phyloP scores from a whole-genome alignment of 108 stramenopile genomes.

The Nannochloropsis oceanica region DNA sequence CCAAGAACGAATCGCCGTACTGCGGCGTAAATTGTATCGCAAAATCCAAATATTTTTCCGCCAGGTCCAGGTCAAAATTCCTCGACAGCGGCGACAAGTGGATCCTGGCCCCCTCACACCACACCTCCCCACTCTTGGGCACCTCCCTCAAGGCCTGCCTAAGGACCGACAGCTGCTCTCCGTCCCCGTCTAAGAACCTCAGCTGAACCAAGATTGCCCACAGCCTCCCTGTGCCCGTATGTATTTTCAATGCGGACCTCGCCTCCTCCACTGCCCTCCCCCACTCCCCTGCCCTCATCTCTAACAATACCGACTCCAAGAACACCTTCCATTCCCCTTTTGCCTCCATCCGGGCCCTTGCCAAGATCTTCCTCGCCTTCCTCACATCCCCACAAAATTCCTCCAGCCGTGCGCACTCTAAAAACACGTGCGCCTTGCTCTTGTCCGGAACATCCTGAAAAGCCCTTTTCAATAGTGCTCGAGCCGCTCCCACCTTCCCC shows the following conservation, averaged over 20 bases:
- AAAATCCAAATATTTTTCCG: conserved; percentile 64
- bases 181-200: conserved; percentile 54
- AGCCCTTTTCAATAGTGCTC: conserved; percentile 64
- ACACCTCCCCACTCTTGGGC: conserved; percentile 93
- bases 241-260: conserved; percentile 53
- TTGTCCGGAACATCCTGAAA: conserved; percentile 72
- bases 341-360: conserved; percentile 47
- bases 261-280: conserved; percentile 43
- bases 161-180: conserved; percentile 51
- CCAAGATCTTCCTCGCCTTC: conserved; percentile 61
- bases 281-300: conserved; percentile 61
- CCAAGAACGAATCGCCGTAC: conserved; percentile 85
- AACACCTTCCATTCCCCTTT: conserved; percentile 88
- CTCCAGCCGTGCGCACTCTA: conserved; percentile 80
- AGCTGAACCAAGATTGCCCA: conserved; percentile 92
- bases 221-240: conserved; percentile 82
- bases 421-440: conserved; percentile 57
- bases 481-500: conserved; percentile 54
- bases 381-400: conserved; percentile 69
- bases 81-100: conserved; percentile 42
- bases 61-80: conserved; percentile 60
- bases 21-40: conserved; percentile 94
- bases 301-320: conserved; percentile 76
- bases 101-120: conserved; percentile 74
- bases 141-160: conserved; percentile 68